Evolutionary conservation across 306 rosid species (phyloP), one percentile per base, ranked within the genome.

Genomic region (Vigna angularis): DNA sequence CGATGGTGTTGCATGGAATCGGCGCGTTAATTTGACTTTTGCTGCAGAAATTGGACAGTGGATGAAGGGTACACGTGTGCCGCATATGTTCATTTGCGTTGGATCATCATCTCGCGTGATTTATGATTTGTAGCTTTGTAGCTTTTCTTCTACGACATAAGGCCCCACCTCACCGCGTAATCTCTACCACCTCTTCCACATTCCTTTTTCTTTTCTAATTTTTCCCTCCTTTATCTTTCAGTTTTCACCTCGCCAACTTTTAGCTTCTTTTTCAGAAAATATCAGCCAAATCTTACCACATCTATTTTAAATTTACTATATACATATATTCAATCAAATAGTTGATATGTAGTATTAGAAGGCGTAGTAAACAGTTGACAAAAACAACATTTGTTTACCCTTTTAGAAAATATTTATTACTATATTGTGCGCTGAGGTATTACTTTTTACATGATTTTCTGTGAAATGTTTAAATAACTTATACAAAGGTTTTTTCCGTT

Each of bases 91-190:
- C 74, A 73, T 79, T 72, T 66, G 79, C 78, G 78, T 50, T 58
- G 73, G 45, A 59, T 66, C 62, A 45, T 44, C 79, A 22, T 61
- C 79, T 75, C 86, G 84, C 85, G 72, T 83, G 78, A 78, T 63
- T 82, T 57, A 18, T 76, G 66, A 71, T 78, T 68, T 82, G 70
- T 17, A 64, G 24, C 3, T 38, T 78, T 79, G 84, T 61, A 52
- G 20, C 58, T 64, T 61, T 79, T 24, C 65, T 45, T 71, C 58
- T 49, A 49, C 52, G 7, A 17, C 80, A 57, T 6, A 6, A 0
- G 81, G 79, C 22, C 87, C 87, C 87, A 81, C 83, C 17, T 34
- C 14, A 75, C 85, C 84, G 77, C 80, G 86, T 83, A 20, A 50
- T 28, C 44, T 73, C 83, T 83, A 72, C 34, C 71, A 12, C 17